Percentiles rank a stretch among this genome's conserved stretches.
Evolutionary conservation across 2,329 filamentous ascomycete genomes (phyloP).

Genomic region (Dendryphion nanum): DNA sequence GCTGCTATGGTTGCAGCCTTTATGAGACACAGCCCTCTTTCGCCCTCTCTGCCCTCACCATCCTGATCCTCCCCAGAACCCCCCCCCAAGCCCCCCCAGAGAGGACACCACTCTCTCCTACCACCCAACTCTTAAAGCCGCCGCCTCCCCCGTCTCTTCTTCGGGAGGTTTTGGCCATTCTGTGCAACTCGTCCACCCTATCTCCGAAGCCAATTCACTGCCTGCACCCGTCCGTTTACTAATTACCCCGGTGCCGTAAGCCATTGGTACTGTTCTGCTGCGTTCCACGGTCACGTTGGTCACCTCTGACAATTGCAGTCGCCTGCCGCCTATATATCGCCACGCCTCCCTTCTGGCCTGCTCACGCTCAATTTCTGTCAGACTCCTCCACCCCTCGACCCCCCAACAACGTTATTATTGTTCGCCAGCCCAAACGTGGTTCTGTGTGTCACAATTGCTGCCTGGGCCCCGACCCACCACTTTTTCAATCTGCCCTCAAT

Average conservation of each 20-base stretch:
- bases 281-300: constrained; percentile 25
- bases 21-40: not conserved
- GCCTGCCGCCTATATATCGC: constrained; percentile 17
- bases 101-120: not conserved
- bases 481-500: constrained; percentile 1
- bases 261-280: constrained; percentile 23
- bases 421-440: too few species aligned
- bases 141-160: constrained; percentile 15
- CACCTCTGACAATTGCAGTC: constrained; percentile 17
- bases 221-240: constrained; percentile 15
- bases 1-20: too few species aligned
- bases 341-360: constrained; percentile 11
- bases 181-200: constrained; percentile 17
- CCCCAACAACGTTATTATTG: too few species aligned
- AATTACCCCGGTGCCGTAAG: constrained; percentile 26
- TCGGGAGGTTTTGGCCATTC: constrained; percentile 23
- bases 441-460: constrained; percentile 11
- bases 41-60: not conserved
- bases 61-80: not conserved
- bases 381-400: not conserved
- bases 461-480: constrained; percentile 5
- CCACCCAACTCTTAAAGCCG: constrained; percentile 16
- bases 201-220: constrained; percentile 22
- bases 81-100: not conserved
- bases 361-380: not conserved